Percentiles rank a stretch among this genome's conserved stretches.
Evolutionary conservation across 352 stramenopile genomes (phyloP).

Genomic region (Plasmopara viticola): DNA sequence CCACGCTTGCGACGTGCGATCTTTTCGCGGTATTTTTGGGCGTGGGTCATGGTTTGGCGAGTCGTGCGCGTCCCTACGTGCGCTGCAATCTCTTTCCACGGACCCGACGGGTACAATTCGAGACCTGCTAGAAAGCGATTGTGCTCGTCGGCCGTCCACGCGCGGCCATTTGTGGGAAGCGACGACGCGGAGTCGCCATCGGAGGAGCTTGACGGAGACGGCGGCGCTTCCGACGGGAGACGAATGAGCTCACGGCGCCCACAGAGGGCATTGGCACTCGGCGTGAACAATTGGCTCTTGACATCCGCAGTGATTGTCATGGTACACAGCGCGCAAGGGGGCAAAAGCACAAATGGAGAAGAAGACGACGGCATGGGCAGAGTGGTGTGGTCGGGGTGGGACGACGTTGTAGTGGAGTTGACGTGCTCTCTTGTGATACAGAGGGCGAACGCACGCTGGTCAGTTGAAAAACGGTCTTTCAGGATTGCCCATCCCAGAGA

Average conservation of each 20-base stretch:
- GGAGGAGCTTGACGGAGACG: conserved; percentile 6
- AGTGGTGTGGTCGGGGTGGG: conserved; percentile 7
- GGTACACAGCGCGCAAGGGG: not conserved
- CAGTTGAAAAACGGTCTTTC: conserved; percentile 13
- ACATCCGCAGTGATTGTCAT: conserved; percentile 48
- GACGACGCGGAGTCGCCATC: conserved; percentile 17
- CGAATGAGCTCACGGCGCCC: conserved; percentile 32
- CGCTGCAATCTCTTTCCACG: conserved; percentile 58
- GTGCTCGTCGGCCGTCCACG: conserved; percentile 45
- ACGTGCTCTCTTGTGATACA: conserved; percentile 19
- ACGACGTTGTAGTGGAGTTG: conserved; percentile 7
- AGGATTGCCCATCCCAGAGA: conserved; percentile 6
- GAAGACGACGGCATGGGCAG: not conserved
- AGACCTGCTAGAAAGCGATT: conserved; percentile 53
- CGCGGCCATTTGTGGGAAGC: conserved; percentile 25
- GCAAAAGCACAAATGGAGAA: not conserved
- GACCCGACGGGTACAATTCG: conserved; percentile 51
- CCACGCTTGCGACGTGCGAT: conserved; percentile 45
- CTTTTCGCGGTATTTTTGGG: conserved; percentile 55
- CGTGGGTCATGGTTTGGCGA: conserved; percentile 50
- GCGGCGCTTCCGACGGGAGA: conserved; percentile 18
- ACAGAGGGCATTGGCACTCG: conserved; percentile 4
- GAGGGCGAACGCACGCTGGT: conserved; percentile 11
- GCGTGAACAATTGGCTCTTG: conserved; percentile 42
- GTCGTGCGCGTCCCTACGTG: conserved; percentile 53